Percentiles rank a stretch among this genome's conserved stretches.
phyloP scores from a whole-genome alignment of 306 rosid genomes.

The Astragalus membranaceus region DNA sequence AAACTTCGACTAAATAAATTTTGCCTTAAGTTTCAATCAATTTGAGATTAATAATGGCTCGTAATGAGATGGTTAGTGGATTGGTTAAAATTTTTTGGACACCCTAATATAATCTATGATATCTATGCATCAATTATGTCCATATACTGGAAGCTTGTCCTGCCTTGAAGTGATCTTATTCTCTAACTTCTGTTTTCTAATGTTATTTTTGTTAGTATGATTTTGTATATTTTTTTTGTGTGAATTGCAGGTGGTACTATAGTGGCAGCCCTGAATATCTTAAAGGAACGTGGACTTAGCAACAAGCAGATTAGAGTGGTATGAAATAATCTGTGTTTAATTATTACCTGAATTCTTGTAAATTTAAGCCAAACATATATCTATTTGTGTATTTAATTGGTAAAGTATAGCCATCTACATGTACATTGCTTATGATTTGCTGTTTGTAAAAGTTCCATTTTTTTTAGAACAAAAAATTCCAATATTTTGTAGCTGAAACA shows the following conservation, averaged over 20 bases:
- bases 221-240: too few relatives aligned
- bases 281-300: conserved; percentile 67
- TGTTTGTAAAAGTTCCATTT: neutral
- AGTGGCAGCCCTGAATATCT: conserved; percentile 63
- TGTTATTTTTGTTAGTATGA: too few relatives aligned
- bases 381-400: neutral
- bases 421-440: neutral
- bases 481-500: neutral
- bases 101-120: neutral
- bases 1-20: neutral
- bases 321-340: conserved; percentile 2
- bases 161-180: neutral
- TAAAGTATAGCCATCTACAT: neutral
- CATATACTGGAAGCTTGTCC: neutral
- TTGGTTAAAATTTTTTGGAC: neutral
- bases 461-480: neutral
- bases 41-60: neutral
- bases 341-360: neutral
- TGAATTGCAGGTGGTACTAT: conserved; percentile 77
- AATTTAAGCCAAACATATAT: neutral
- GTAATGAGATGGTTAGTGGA: neutral
- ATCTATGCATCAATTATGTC: conserved; percentile 2
- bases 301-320: conserved; percentile 90
- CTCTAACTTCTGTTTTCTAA: neutral
- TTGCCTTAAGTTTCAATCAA: neutral